Base-by-base conservation (phyloP, 495 filamentous ascomycete species). In the Stereocaulon alpinum region DNA sequence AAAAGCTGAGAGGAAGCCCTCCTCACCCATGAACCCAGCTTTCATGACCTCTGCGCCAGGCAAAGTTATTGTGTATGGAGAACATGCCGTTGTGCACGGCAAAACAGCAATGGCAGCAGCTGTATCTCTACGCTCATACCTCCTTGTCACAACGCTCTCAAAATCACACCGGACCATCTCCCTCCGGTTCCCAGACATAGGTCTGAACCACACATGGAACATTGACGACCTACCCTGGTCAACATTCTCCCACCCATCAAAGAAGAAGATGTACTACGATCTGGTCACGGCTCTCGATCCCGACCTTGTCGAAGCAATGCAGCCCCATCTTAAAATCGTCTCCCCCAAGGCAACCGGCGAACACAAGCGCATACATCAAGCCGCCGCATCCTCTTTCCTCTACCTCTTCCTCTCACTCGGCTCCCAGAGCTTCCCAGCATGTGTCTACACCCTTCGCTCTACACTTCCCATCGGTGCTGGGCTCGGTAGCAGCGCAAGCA, bases 21-120 rank as follows among this genome's bases (percentile, higher is more conserved):
- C 76, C 4, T 77, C 77, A 11, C 76, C 77, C 0, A 73, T 80
- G 76, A 80, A 91, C 74, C 91, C 92, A 6, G 75, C 91, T 47
- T 98, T 97, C 64, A 95, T 97, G 87, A 91, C 96, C 57, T 97
- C 93, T 7, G 91, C 93, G 15, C 93, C 93, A 14, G 93, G 91
- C 37, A 98, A 98, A 72, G 92, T 95, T 66, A 97, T 98, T 69
- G 88, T 96, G 18, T 96, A 87, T 71, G 93, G 93, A 56, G 93
- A 98, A 69, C 93, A 98, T 75, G 88, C 93, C 12, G 93, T 96
- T 2, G 93, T 98, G 11, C 82, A 98, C 67, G 93, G 93, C 68
- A 96, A 95, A 83, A 84, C 91, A 52, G 91, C 93, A 55, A 89
- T 98, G 71, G 93, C 93, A 43, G 93, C 92, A 20, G 84, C 93